Base-by-base conservation (phyloP, 352 stramenopile genomes). In the Phytopythium vexans region DNA sequence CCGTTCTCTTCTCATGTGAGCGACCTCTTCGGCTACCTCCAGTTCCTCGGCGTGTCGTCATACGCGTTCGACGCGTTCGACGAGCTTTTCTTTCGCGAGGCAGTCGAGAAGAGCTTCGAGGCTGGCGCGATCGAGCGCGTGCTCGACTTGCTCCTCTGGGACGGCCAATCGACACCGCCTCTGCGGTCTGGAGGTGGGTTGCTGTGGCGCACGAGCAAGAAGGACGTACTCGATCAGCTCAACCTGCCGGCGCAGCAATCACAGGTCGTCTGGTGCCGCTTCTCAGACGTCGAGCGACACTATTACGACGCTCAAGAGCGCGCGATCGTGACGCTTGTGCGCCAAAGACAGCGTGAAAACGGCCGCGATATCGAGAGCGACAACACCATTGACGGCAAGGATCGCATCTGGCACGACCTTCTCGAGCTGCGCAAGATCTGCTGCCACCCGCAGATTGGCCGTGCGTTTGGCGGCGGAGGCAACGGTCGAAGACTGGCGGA, bases 361-460 rank as follows among this genome's bases (percentile, higher is more conserved):
- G 38, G 33, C 4, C 9, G 42, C 39, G 41, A 40, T 33, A n/a
- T 57, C 3, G 49, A n/a, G 41, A 41, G 54, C 14, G 59, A 54
- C 35, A 55, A 72, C 10, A 47, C 76, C 11, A 68, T 70, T 49
- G 62, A 65, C 14, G 66, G 72, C 14, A 62, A 68, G 21, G 72
- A 82, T 37, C 54, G 40, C 5, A 56, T 97, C 27, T 82, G 79
- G 65, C 61, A 80, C 33, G 77, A 83, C 14, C 52, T 98, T 8
- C 69, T 97, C 15, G 60, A 82, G 36, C 66, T 98, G 35, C 81
- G 91, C 11, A 90, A 97, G 58, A 80, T 96, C 4, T 98, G 92
- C 55, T 97, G 89, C 42, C 92, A 98, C 66, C 92, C 91, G 6
- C 89, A 97, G 62, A 78, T 98, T 12, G 82, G 83, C 7, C 72